phyloP scores from a whole-genome alignment of 2,329 filamentous ascomycete genomes.

The Massarina eburnea region DNA sequence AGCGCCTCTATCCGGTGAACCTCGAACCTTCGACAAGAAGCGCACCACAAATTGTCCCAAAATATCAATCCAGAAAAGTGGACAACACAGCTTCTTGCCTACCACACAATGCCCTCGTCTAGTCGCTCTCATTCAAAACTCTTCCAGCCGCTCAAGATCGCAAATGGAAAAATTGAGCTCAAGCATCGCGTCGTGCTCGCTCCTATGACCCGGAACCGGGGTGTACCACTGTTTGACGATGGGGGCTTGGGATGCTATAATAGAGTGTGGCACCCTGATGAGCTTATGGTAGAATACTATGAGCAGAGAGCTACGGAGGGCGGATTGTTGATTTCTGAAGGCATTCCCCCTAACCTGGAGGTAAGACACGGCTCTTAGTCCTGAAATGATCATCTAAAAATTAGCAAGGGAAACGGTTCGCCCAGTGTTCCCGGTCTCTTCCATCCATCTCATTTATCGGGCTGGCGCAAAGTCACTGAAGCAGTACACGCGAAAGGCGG shows the following conservation, averaged over 20 bases:
- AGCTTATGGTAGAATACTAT: constrained; percentile 52
- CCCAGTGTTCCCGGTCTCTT: constrained; percentile 32
- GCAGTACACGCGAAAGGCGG: constrained; percentile 53
- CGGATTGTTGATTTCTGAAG: constrained; percentile 61
- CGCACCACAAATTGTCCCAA: background rate
- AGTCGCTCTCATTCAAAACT: constrained; percentile 28
- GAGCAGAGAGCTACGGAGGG: constrained; percentile 53
- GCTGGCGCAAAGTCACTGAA: constrained; percentile 53
- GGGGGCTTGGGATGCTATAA: constrained; percentile 48
- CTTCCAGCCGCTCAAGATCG: constrained; percentile 37
- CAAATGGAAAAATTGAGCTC: constrained; percentile 33
- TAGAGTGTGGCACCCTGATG: constrained; percentile 51
- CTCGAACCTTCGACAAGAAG: background rate
- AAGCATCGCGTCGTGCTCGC: constrained; percentile 38
- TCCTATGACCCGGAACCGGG: constrained; percentile 44
- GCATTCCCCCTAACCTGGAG: constrained; percentile 52
- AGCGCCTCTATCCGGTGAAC: background rate
- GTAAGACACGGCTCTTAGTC: constrained; percentile 23
- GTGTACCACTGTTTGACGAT: constrained; percentile 45
- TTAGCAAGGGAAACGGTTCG: constrained; percentile 30
- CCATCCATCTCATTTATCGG: constrained; percentile 42
- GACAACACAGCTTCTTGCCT: background rate
- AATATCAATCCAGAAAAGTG: background rate
- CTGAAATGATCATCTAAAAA: background rate
- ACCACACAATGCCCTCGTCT: background rate